Evolutionary conservation across 352 stramenopile genomes (phyloP).

Genomic region (Aphanomyces astaci): DNA sequence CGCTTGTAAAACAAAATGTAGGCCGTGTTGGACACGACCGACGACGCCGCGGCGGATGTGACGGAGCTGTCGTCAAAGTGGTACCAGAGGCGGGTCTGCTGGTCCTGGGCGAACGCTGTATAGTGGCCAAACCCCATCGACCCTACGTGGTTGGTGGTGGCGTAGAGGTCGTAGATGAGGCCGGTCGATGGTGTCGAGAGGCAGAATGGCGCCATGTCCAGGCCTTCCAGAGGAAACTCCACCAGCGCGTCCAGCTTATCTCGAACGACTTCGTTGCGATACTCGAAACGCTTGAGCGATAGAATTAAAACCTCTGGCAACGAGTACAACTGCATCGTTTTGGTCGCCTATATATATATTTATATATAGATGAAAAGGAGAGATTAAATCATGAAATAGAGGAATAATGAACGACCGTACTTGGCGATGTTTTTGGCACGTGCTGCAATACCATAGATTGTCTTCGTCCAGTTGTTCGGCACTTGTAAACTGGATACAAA

Average conservation of each 20-base stretch:
- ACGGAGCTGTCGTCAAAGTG: constrained; percentile 80
- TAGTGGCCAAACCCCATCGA: constrained; percentile 88
- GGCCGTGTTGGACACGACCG: constrained; percentile 70
- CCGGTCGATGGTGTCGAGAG: constrained; percentile 35
- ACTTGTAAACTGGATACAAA: constrained; percentile 44
- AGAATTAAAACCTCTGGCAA: constrained; percentile 76
- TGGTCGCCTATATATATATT: too few relatives aligned
- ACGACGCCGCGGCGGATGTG: constrained; percentile 38
- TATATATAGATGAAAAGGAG: too few relatives aligned
- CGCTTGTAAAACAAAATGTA: constrained; percentile 89
- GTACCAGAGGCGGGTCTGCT: constrained; percentile 61
- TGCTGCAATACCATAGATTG: constrained; percentile 80
- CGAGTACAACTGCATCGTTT: constrained; percentile 77
- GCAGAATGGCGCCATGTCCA: constrained; percentile 78
- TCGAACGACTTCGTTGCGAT: constrained; percentile 69
- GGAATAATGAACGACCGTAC: neutral
- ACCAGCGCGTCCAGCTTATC: constrained; percentile 81
- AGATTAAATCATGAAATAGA: neutral
- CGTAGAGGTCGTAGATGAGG: constrained; percentile 79
- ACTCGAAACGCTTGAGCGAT: constrained; percentile 85
- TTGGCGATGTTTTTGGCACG: constrained; percentile 69
- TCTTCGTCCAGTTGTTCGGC: constrained; percentile 69
- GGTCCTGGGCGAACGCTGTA: constrained; percentile 73
- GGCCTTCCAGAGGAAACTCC: constrained; percentile 74
- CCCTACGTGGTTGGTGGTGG: constrained; percentile 86